Evolutionary conservation across 176 grass and related monocot genomes (phyloP).

Genomic region (Eleusine coracana): DNA sequence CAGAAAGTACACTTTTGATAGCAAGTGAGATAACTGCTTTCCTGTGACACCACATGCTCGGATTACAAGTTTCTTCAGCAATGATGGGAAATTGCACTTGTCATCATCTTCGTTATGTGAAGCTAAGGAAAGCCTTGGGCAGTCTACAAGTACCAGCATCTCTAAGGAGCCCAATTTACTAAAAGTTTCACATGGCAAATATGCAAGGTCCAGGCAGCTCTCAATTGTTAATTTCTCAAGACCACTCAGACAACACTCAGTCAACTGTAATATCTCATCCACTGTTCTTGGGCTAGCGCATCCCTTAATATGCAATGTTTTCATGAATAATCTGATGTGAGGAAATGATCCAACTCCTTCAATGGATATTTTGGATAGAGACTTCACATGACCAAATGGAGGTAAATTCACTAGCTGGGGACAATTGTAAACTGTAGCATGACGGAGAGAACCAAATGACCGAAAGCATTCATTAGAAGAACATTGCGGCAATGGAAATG

Average conservation of each 20-base stretch:
- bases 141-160: neutral
- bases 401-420: constrained; percentile 18
- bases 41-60: constrained; percentile 13
- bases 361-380: constrained; percentile 7
- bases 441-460: neutral
- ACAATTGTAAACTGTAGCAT: neutral
- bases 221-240: constrained; percentile 13
- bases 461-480: neutral
- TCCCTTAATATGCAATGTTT: constrained; percentile 2
- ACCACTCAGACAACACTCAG: neutral
- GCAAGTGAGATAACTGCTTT: neutral
- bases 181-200: constrained; percentile 11
- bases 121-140: constrained; percentile 1
- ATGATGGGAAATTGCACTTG: neutral
- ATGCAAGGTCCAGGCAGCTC: constrained; percentile 14
- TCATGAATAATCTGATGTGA: constrained; percentile 22
- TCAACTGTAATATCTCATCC: constrained; percentile 5
- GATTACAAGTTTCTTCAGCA: constrained; percentile 13
- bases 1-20: neutral
- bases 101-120: neutral
- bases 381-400: constrained; percentile 6
- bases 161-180: constrained; percentile 1
- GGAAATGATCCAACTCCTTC: constrained; percentile 14
- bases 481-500: constrained; percentile 4
- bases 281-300: neutral